Evolutionary conservation across 495 filamentous ascomycete species (phyloP), one percentile per base, ranked within the genome.

Genomic region (Jackrogersella multiformis): DNA sequence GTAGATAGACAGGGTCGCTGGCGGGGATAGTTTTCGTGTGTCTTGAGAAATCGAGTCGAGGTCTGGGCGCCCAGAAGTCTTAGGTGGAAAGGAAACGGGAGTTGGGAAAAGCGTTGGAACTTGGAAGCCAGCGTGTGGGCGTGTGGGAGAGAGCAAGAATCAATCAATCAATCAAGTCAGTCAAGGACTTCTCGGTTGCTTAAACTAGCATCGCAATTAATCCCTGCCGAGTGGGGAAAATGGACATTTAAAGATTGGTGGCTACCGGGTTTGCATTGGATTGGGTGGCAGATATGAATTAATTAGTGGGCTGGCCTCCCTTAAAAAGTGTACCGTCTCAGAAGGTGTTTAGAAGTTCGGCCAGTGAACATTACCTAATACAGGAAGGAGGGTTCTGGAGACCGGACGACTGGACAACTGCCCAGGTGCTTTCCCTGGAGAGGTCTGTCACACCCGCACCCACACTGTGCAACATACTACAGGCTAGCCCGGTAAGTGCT

Each of bases 31-130:
- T 24, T 24, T 45, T 45, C 42, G 42, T 46, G 42, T 46, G 56
- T 70, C 59, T 54, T 58, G 54, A 59, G 54, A 34, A 62, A 61
- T 66, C 58, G 52, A 56, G 56, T 56, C 59, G 55, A 56, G 49
- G 73, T 66, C 66, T 74, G 70, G 73, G 70, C 72, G 72, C 72
- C 72, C 60, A 72, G 72, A 68, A 68, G 64, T 71, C 59, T 64
- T 71, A 58, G 63, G 56, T 70, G 36, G 53, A 66, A 61, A 63
- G 59, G 58, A 70, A 51, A 67, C 63, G 64, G 68, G 70, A 70
- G 70, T 66, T 70, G 64, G 64, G 48, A 46, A 21, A 46, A 46
- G 26, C 42, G n/a, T n/a, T n/a, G n/a, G n/a, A n/a, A n/a, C n/a
- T n/a, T 26, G 9, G 20, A 66, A 68, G 56, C 48, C 56, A 65